A percentile compares a stretch with the other conserved stretches of the same genome.
Evolutionary conservation across 2,329 filamentous ascomycete species (phyloP).

Genomic region (Cyanodermella asteris): DNA sequence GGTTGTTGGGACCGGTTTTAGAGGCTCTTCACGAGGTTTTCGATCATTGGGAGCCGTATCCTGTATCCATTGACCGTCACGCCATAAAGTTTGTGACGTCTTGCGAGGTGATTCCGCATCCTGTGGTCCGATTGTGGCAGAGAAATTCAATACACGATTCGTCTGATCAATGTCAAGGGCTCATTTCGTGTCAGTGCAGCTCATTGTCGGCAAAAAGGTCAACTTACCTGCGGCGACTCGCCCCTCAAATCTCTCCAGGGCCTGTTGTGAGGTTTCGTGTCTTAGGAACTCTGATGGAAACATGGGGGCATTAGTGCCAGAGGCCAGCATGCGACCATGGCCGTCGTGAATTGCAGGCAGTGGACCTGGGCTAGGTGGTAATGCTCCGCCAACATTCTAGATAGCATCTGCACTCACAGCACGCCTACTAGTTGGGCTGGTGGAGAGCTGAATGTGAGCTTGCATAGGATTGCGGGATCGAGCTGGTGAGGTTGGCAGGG

Average conservation of each 20-base stretch:
- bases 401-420: constrained; percentile 30
- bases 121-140: no score
- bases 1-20: constrained; percentile 37
- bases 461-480: constrained; percentile 5
- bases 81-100: constrained; percentile 15
- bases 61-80: constrained; percentile 19
- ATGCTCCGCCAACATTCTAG: constrained; percentile 56
- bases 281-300: constrained; percentile 35
- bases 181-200: no score
- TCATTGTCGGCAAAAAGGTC: no score
- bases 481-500: constrained; percentile 6
- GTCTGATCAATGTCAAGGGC: constrained; percentile 58
- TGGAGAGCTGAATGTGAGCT: constrained; percentile 7
- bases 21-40: constrained; percentile 9
- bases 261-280: constrained; percentile 30
- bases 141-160: constrained; percentile 41
- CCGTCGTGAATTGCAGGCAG: constrained; percentile 34
- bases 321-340: constrained; percentile 40
- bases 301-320: constrained; percentile 48
- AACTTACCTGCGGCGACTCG: constrained; percentile 60
- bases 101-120: no score
- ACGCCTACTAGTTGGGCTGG: constrained; percentile 3
- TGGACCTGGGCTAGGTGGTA: constrained; percentile 26
- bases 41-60: constrained; percentile 9
- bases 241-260: constrained; percentile 46